Conservation (phyloP, 202 grass and related monocot species). For the Cymbopogon flexuosus region DNA sequence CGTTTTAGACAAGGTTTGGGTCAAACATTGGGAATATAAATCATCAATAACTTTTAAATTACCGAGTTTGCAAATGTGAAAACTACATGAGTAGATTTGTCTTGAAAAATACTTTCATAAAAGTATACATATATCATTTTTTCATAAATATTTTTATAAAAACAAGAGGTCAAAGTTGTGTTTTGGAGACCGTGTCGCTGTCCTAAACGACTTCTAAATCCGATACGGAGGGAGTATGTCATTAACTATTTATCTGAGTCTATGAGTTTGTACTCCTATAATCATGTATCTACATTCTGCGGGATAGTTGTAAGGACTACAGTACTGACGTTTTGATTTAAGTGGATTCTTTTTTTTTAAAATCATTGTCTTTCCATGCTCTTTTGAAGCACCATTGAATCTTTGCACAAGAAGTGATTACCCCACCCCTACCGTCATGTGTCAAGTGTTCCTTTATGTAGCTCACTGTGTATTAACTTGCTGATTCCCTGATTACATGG, state of each 20-base stretch:
- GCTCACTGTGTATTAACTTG: background rate
- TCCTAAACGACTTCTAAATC: too few species aligned
- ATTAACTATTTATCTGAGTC: background rate
- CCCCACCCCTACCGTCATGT: background rate
- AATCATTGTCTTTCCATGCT: background rate
- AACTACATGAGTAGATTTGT: too few species aligned
- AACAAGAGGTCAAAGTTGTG: too few species aligned
- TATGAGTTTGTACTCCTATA: background rate
- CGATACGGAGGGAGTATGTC: too few species aligned
- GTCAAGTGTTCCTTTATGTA: conserved; percentile 13
- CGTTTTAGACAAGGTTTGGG: too few species aligned
- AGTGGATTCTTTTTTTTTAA: background rate
- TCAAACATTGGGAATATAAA: too few species aligned
- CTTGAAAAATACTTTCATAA: too few species aligned
- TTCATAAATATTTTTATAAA: too few species aligned
- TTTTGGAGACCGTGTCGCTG: too few species aligned
- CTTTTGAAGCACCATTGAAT: background rate
- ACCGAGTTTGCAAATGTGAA: too few species aligned
- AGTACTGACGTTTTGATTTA: background rate
- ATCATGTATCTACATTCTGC: background rate
- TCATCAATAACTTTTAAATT: too few species aligned
- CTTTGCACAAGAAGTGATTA: background rate
- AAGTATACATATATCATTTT: too few species aligned
- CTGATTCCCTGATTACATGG: background rate
- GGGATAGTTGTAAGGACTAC: background rate